Conservation (phyloP, 495 filamentous ascomycete genomes). For the Paragyromitra xinjiangensis region DNA sequence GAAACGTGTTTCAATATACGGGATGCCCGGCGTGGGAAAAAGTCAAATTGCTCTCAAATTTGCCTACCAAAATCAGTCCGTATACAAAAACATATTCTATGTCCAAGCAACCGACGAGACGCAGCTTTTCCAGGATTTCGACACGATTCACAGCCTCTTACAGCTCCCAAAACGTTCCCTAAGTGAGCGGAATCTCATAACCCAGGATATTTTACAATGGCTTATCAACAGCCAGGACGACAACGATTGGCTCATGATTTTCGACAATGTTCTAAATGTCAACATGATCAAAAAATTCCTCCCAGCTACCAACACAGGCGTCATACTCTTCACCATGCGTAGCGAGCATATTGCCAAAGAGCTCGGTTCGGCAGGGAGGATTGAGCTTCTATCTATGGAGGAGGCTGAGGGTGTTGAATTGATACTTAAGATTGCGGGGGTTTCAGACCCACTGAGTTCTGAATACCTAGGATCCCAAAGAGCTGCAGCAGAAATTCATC, state of each 20-base stretch:
- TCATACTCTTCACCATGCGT: constrained; percentile 5
- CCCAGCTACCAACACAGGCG: not conserved
- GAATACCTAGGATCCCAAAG: not conserved
- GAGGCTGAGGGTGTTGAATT: constrained; percentile 6
- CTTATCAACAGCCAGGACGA: not conserved
- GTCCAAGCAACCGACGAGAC: not conserved
- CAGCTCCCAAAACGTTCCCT: not conserved
- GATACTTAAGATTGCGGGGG: constrained; percentile 15
- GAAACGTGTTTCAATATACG: constrained; percentile 4
- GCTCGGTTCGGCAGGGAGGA: not conserved
- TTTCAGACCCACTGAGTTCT: not conserved
- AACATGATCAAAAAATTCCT: not conserved
- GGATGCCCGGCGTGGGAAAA: constrained; percentile 11
- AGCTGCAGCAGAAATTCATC: not conserved
- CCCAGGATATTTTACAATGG: not conserved
- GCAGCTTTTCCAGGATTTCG: constrained; percentile 4
- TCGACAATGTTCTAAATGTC: constrained; percentile 2
- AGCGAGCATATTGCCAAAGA: not conserved
- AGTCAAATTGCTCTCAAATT: constrained; percentile 19
- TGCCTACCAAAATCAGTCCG: not conserved
- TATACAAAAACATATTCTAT: constrained; percentile 7
- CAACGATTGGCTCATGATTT: constrained; percentile 2
- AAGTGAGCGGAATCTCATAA: not conserved
- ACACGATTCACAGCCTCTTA: not conserved
- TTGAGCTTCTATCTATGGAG: constrained; percentile 17